These are phyloP conservation scores for Trichophyton simii DNA, from an alignment of 2,329 filamentous ascomycete genomes.

Conservation along the genomic window DNA sequence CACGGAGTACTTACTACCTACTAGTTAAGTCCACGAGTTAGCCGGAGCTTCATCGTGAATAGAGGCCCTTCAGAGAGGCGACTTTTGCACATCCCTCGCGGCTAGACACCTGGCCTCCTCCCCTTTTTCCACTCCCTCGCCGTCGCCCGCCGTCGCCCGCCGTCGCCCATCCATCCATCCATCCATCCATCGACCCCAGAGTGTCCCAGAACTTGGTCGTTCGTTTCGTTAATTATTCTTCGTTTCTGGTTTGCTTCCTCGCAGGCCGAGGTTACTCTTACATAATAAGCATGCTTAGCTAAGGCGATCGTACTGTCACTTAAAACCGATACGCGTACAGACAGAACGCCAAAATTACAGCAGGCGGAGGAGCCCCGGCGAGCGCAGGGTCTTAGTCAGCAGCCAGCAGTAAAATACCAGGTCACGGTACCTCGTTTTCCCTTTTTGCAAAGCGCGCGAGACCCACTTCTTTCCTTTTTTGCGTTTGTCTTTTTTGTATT, in stretches of 20 bases:
- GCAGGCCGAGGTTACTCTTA: not conserved
- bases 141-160: no score
- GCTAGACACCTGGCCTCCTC: not conserved
- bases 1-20: no score
- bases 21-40: not conserved
- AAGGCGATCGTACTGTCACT: constrained; percentile 1
- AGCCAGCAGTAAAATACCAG: not conserved
- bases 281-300: not conserved
- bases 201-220: no score
- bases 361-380: not conserved
- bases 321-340: constrained; percentile 1
- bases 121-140: not conserved
- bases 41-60: no score
- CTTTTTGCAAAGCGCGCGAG: no score
- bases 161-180: no score
- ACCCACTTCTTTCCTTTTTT: not conserved
- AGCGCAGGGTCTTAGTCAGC: not conserved
- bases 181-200: no score
- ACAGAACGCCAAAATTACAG: not conserved
- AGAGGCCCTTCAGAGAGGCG: no score
- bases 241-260: no score
- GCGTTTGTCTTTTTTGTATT: not conserved
- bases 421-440: constrained; percentile 3
- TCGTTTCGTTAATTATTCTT: no score
- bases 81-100: not conserved